phyloP scores from a whole-genome alignment of 768 basidiomycete genomes.

The Trametopsis cervina region DNA sequence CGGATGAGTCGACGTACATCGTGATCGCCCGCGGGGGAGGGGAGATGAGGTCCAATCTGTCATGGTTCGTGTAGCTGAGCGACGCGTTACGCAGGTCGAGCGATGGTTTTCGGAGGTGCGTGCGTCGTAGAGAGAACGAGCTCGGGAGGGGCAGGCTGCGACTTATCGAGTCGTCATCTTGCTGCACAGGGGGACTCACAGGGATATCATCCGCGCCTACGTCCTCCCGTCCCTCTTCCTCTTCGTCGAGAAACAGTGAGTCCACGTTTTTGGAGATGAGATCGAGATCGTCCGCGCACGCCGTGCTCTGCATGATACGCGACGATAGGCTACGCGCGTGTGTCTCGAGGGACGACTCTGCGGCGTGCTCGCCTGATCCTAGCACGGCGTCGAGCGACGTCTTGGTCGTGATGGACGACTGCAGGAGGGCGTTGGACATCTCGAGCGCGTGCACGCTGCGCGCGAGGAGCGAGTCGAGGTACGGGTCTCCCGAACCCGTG shows the following conservation, averaged over 20 bases:
- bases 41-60: slow-evolving; percentile 49
- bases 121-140: slow-evolving; percentile 7
- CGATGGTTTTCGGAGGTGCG: slow-evolving; percentile 17
- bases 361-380: slow-evolving; percentile 32
- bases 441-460: slow-evolving; percentile 82
- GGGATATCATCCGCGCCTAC: background rate
- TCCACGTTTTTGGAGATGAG: slow-evolving; percentile 61
- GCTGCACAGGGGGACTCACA: background rate
- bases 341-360: slow-evolving; percentile 39
- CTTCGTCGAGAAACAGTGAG: slow-evolving; percentile 36
- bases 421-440: slow-evolving; percentile 74
- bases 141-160: slow-evolving; percentile 24
- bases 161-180: slow-evolving; percentile 15
- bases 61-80: slow-evolving; percentile 44
- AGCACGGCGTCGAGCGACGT: slow-evolving; percentile 45
- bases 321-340: slow-evolving; percentile 47
- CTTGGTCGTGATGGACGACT: slow-evolving; percentile 69
- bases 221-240: slow-evolving; percentile 8
- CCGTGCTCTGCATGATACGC: slow-evolving; percentile 39
- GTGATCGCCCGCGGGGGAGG: slow-evolving; percentile 73
- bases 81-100: slow-evolving; percentile 29
- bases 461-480: slow-evolving; percentile 70
- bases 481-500: slow-evolving; percentile 38
- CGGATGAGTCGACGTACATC: slow-evolving; percentile 57
- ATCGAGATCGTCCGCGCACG: slow-evolving; percentile 65